A percentile compares a stretch with the other conserved stretches of the same genome.
Conservation (phyloP, 129 eudicot genomes). For the Chrysanthemum makinoi region DNA sequence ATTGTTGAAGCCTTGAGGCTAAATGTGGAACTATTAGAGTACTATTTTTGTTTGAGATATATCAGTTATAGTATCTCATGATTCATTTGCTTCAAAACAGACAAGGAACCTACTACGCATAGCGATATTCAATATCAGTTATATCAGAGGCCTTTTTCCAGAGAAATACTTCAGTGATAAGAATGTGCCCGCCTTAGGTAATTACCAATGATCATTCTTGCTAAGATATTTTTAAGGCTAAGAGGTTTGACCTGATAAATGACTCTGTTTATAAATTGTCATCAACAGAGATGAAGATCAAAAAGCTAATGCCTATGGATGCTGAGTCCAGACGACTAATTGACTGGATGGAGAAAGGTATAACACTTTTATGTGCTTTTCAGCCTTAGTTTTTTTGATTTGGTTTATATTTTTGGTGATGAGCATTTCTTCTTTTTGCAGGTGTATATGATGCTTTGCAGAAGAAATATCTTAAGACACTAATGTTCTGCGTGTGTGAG, state of each 20-base stretch:
- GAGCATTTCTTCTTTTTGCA: slow-evolving; percentile 21
- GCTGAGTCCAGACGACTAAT: slow-evolving; percentile 92
- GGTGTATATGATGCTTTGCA: slow-evolving; percentile 98
- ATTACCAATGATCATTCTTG: slow-evolving; percentile 5
- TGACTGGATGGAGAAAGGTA: slow-evolving; percentile 99
- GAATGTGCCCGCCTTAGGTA: slow-evolving; percentile 91
- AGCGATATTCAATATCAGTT: slow-evolving; percentile 94
- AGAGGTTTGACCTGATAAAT: slow-evolving; percentile 20
- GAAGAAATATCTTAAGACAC: slow-evolving; percentile 89
- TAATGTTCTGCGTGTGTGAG: slow-evolving; percentile 89
- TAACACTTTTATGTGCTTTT: slow-evolving; percentile 16
- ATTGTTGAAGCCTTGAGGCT: slow-evolving; percentile 20
- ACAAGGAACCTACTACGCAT: slow-evolving; percentile 98
- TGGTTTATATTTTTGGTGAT: slow-evolving; percentile 9
- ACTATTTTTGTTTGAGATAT: slow-evolving; percentile 13
- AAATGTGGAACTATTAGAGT: slow-evolving; percentile 1
- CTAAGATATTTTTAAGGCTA: slow-evolving; percentile 1
- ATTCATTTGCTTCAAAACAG: slow-evolving; percentile 37
- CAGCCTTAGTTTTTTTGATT: neutral
- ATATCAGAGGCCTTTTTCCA: slow-evolving; percentile 96
- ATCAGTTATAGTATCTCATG: slow-evolving; percentile 20
- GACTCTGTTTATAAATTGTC: slow-evolving; percentile 12
- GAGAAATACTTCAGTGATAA: slow-evolving; percentile 95
- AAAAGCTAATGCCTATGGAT: slow-evolving; percentile 99
- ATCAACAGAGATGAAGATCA: slow-evolving; percentile 91